phyloP scores from a whole-genome alignment of 768 basidiomycete genomes.

The Leucocoprinus birnbaumii region DNA sequence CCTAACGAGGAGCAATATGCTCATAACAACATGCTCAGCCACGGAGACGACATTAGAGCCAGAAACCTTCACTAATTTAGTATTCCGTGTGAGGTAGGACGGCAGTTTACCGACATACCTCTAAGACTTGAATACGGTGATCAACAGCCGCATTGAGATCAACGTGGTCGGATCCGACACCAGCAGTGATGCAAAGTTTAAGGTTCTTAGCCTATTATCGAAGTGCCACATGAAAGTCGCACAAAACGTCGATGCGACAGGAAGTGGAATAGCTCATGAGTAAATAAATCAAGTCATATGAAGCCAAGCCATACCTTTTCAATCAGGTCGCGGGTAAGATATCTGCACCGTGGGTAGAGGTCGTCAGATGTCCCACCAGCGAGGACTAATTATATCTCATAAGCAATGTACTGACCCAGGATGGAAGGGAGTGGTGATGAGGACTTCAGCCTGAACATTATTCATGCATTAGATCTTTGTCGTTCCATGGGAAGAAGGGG shows the following conservation, averaged over 20 bases:
- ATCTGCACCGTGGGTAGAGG: conserved; percentile 28
- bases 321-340: conserved; percentile 71
- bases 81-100: too few relatives aligned
- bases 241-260: neutral
- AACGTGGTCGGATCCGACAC: conserved; percentile 88
- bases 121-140: conserved; percentile 74
- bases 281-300: neutral
- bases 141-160: conserved; percentile 88
- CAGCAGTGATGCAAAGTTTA: conserved; percentile 87
- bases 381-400: neutral
- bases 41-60: conserved; percentile 91
- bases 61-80: conserved; percentile 50
- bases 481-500: neutral
- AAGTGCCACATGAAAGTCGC: neutral
- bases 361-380: neutral
- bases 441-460: conserved; percentile 59
- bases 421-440: conserved; percentile 87
- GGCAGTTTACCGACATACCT: conserved; percentile 39
- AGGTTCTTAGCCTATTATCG: conserved; percentile 73
- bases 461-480: conserved; percentile 12
- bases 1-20: conserved; percentile 85
- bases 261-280: conserved; percentile 1
- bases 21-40: conserved; percentile 90
- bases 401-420: conserved; percentile 43
- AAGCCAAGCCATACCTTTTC: conserved; percentile 45